Conservation (phyloP, 208 protist species). For the Acanthamoeba sp. region DNA sequence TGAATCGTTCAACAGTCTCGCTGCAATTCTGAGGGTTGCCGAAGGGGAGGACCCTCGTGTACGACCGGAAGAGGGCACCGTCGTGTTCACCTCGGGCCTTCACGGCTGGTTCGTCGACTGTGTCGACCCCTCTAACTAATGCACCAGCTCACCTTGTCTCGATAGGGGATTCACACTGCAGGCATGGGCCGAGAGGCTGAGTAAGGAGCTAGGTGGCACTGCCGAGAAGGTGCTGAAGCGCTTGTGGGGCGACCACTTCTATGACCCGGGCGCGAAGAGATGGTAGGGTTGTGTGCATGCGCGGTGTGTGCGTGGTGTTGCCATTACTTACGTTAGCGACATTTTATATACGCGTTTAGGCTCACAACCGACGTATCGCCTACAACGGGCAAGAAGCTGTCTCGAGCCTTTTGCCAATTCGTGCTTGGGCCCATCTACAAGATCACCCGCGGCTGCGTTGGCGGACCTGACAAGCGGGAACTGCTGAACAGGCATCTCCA, state of each 20-base stretch:
- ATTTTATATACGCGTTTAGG: neutral
- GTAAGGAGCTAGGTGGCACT: slow-evolving; percentile 94
- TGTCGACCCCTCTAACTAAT: neutral
- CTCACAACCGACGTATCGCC: neutral
- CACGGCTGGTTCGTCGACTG: slow-evolving; percentile 93
- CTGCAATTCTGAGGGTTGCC: slow-evolving; percentile 98
- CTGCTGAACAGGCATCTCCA: slow-evolving; percentile 96
- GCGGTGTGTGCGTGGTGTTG: too few species aligned
- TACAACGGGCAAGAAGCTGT: slow-evolving; percentile 83
- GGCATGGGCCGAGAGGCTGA: slow-evolving; percentile 95
- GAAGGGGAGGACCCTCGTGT: slow-evolving; percentile 94
- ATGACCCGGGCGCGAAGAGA: slow-evolving; percentile 94
- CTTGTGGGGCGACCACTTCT: slow-evolving; percentile 99
- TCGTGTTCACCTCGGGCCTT: slow-evolving; percentile 98
- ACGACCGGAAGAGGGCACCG: slow-evolving; percentile 94
- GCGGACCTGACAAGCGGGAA: slow-evolving; percentile 92
- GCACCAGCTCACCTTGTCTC: neutral
- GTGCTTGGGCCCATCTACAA: slow-evolving; percentile 98
- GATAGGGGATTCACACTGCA: slow-evolving; percentile 96
- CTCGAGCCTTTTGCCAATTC: slow-evolving; percentile 97
- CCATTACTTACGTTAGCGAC: too few species aligned
- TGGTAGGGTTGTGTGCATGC: slow-evolving; percentile 85
- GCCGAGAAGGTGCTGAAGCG: slow-evolving; percentile 91
- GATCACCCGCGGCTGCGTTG: slow-evolving; percentile 96
- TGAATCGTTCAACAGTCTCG: slow-evolving; percentile 97